Evolutionary conservation across 129 eudicot genomes (phyloP).

Genomic region (Saussurea involucrata): DNA sequence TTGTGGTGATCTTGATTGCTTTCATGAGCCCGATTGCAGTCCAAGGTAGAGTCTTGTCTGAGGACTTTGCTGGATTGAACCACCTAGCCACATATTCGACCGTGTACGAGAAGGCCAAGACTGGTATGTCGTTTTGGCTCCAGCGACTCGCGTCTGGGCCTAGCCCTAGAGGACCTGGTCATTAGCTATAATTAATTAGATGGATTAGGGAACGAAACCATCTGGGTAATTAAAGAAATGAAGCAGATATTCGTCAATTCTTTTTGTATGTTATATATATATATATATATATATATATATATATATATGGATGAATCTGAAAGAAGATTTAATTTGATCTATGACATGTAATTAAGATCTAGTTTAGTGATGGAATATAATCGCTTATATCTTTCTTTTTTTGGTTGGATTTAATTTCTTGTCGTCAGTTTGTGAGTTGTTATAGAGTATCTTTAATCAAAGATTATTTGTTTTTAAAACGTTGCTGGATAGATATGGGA

Average conservation of each 20-base stretch:
- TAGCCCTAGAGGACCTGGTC: slow-evolving; percentile 45
- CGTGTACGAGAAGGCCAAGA: slow-evolving; percentile 31
- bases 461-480: too few relatives aligned
- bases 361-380: background rate
- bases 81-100: slow-evolving; percentile 29
- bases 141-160: slow-evolving; percentile 39
- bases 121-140: slow-evolving; percentile 27
- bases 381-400: background rate
- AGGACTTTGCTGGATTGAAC: slow-evolving; percentile 22
- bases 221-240: background rate
- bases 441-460: too few relatives aligned
- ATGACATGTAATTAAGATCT: too few relatives aligned
- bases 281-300: too few relatives aligned
- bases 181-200: slow-evolving; percentile 2
- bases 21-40: slow-evolving; percentile 17
- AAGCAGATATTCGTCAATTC: background rate
- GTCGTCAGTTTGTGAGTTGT: background rate
- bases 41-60: slow-evolving; percentile 30
- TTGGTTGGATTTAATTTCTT: background rate
- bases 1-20: slow-evolving; percentile 14
- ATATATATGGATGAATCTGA: background rate
- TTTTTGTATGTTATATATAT: too few relatives aligned
- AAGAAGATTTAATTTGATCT: too few relatives aligned
- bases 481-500: too few relatives aligned
- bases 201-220: background rate